Base-by-base conservation (phyloP, 495 filamentous ascomycete species). In the Daldinia bambusicola region DNA sequence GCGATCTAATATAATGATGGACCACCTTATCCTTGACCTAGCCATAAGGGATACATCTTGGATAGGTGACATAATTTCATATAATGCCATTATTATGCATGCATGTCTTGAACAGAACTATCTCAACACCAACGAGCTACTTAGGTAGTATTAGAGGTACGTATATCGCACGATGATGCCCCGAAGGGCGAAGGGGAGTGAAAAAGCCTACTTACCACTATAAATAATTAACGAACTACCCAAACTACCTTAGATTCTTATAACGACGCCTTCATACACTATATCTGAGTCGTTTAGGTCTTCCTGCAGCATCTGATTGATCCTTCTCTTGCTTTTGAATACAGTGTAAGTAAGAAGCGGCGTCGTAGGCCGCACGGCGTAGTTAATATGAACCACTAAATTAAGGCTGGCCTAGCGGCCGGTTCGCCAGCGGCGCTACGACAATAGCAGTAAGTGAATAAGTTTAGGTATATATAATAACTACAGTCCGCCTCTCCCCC, bases 1-100 rank as follows among this genome's bases (percentile, higher is more conserved):
- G 66, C 57, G 62, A 73, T 69, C 57, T 69, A 66, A 69, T 61
- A 69, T 51, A 10, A 69, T 69, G 70, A 66, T 57, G 70, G 66
- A 63, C 52, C 43, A 12, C 43, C 18, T 36, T 52, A 65, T 53
- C 65, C 63, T 48, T 8, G 58, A 37, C 41, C 31, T 58, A 5
- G 61, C 6, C 55, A 48, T 48, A 48, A 2, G 9, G 18, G 43
- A 48, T n/a, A 16, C 7, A 22, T 16, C 20, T 48, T 8, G 43
- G 43, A 22, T 48, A 48, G 43, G 12, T 16, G 3, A 48, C 43
- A 55, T 58, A 71, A 67, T 63, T 71, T 58, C 60, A 67, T 71
- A 59, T 26, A 26, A 26, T 26, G 26, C 3, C 26, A 26, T 48
- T 57, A 45, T 68, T 61, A 72, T 68, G 69, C 69, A 56, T 56